Conservation (phyloP, 805 yeast species). For the Pichia occidentalis region DNA sequence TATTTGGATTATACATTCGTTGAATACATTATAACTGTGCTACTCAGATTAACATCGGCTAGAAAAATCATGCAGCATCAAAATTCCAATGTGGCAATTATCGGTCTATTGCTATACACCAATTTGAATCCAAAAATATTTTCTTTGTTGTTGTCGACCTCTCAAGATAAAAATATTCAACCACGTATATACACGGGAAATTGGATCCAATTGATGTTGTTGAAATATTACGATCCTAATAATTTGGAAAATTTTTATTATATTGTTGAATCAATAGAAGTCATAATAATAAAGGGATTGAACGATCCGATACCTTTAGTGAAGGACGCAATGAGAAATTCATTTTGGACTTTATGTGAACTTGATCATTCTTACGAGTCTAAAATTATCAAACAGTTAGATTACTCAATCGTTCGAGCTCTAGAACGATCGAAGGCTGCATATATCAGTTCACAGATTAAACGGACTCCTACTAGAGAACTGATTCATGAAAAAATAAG, state of each 20-base stretch:
- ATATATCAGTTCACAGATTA: conserved; percentile 9
- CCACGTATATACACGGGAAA: conserved; percentile 64
- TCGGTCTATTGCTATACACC: conserved; percentile 50
- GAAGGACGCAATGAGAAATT: conserved; percentile 63
- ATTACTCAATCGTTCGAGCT: conserved; percentile 45
- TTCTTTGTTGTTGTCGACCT: conserved; percentile 41
- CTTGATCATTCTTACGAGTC: conserved; percentile 50
- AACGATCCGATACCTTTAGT: conserved; percentile 77
- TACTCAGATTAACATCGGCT: conserved; percentile 49
- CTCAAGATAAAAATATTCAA: conserved; percentile 62
- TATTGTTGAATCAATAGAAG: conserved; percentile 39
- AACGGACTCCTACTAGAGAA: conserved; percentile 43
- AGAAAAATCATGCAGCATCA: conserved; percentile 60
- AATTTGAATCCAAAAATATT: conserved; percentile 47
- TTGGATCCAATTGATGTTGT: conserved; percentile 60
- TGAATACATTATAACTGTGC: conserved; percentile 42
- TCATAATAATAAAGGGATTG: conserved; percentile 52
- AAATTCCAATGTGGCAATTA: conserved; percentile 48
- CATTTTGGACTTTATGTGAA: conserved; percentile 64
- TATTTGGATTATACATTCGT: conserved; percentile 39
- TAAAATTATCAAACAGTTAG: conserved; percentile 32
- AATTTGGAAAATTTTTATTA: conserved; percentile 26
- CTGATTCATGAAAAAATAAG: conserved; percentile 38
- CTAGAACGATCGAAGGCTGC: conserved; percentile 46
- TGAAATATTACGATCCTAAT: conserved; percentile 38